Evolutionary conservation across 352 stramenopile genomes (phyloP).

Genomic region (Phytophthora podocarpi): DNA sequence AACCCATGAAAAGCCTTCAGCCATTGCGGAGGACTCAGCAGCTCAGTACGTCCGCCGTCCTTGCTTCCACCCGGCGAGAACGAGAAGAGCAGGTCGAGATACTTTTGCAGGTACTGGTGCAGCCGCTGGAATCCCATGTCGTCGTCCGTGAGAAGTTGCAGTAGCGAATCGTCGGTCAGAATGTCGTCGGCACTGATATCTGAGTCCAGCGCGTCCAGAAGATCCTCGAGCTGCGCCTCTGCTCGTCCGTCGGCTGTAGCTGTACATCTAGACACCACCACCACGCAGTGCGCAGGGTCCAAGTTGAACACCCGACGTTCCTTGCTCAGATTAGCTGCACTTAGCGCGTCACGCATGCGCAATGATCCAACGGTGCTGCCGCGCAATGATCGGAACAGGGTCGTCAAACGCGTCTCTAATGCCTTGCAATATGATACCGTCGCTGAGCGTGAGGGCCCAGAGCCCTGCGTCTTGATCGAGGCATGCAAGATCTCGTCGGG

Average conservation of each 20-base stretch:
- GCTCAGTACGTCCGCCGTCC: slow-evolving; percentile 48
- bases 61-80: slow-evolving; percentile 34
- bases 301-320: slow-evolving; percentile 71
- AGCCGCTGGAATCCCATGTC: slow-evolving; percentile 62
- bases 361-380: slow-evolving; percentile 56
- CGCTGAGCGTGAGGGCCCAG: slow-evolving; percentile 45
- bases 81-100: slow-evolving; percentile 62
- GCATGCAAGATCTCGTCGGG: slow-evolving; percentile 48
- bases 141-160: slow-evolving; percentile 58
- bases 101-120: slow-evolving; percentile 62
- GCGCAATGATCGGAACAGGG: slow-evolving; percentile 59
- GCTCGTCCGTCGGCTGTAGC: slow-evolving; percentile 34
- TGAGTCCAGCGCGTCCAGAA: slow-evolving; percentile 50
- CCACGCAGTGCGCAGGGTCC: slow-evolving; percentile 71
- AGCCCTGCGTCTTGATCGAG: slow-evolving; percentile 33
- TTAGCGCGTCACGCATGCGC: slow-evolving; percentile 61
- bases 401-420: slow-evolving; percentile 55
- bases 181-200: slow-evolving; percentile 29
- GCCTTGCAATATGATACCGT: slow-evolving; percentile 63
- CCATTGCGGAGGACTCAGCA: slow-evolving; percentile 65
- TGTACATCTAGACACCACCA: slow-evolving; percentile 52
- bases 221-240: slow-evolving; percentile 42
- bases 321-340: slow-evolving; percentile 59
- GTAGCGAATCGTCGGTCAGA: slow-evolving; percentile 30
- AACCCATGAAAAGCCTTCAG: slow-evolving; percentile 64